Evolutionary conservation across 768 basidiomycete species (phyloP).

Genomic region (Tricholomella constricta): DNA sequence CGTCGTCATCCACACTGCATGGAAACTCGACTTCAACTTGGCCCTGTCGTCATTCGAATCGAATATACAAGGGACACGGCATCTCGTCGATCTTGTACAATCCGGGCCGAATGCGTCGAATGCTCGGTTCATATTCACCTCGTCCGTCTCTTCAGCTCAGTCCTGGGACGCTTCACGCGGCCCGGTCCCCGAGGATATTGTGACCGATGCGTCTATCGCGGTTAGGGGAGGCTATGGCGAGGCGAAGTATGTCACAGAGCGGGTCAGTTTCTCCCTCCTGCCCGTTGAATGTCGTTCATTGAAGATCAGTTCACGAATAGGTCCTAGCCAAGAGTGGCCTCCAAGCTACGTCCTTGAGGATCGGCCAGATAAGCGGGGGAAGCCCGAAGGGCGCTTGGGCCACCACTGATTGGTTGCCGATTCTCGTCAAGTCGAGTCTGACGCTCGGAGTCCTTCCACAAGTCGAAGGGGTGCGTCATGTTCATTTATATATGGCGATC

Average conservation of each 20-base stretch:
- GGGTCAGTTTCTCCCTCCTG: conserved; percentile 24
- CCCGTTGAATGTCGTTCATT: conserved; percentile 1
- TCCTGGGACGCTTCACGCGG: conserved; percentile 28
- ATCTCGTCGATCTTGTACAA: conserved; percentile 44
- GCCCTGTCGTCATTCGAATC: conserved; percentile 50
- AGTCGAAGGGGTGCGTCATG: conserved; percentile 26
- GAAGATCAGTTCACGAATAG: conserved; percentile 15
- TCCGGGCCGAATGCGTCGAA: conserved; percentile 23
- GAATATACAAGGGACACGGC: conserved; percentile 46
- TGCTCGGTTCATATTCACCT: conserved; percentile 40
- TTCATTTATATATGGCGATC: too few relatives aligned
- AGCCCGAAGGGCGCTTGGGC: conserved; percentile 36
- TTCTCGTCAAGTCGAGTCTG: conserved; percentile 33
- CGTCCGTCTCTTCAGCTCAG: conserved; percentile 37
- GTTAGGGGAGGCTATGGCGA: conserved; percentile 46
- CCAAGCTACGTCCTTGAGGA: conserved; percentile 29
- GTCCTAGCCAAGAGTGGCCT: conserved; percentile 29
- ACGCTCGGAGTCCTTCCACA: conserved; percentile 27
- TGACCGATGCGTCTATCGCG: conserved; percentile 32
- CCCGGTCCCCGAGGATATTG: conserved; percentile 36
- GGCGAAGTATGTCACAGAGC: conserved; percentile 44
- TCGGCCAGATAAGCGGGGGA: conserved; percentile 37
- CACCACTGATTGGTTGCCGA: conserved; percentile 38
- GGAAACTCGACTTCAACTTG: conserved; percentile 47
- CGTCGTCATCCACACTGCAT: conserved; percentile 42